Conservation (phyloP, 108 stramenopile species). For the Phaeodactylum tricornutum region DNA sequence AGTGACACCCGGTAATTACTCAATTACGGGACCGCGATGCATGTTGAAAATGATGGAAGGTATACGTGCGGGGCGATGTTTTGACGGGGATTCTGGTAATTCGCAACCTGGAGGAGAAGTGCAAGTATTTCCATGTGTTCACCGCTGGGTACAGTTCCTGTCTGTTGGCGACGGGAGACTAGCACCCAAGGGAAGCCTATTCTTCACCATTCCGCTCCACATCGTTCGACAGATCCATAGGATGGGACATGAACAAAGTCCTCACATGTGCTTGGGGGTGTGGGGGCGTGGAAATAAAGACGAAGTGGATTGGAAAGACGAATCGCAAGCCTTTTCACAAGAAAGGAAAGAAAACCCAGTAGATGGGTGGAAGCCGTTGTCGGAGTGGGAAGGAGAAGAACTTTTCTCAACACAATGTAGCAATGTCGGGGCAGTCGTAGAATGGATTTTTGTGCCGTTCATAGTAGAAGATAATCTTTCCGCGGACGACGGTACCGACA, state of each 20-base stretch:
- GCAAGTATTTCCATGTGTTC: slow-evolving; percentile 67
- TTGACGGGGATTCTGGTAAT: slow-evolving; percentile 56
- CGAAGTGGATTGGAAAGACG: slow-evolving; percentile 46
- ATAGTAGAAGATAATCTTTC: slow-evolving; percentile 74
- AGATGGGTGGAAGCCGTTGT: slow-evolving; percentile 21
- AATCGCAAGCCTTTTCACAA: slow-evolving; percentile 8
- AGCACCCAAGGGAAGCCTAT: slow-evolving; percentile 49
- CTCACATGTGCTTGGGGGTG: slow-evolving; percentile 68
- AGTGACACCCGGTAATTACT: slow-evolving; percentile 51
- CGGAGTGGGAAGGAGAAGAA: slow-evolving; percentile 39
- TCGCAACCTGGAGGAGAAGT: slow-evolving; percentile 51
- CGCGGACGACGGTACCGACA: too few relatives aligned
- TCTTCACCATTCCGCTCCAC: slow-evolving; percentile 51
- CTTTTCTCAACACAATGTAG: slow-evolving; percentile 64
- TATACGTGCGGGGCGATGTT: slow-evolving; percentile 65
- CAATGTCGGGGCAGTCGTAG: slow-evolving; percentile 59
- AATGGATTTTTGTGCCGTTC: slow-evolving; percentile 73
- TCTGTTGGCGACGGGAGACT: slow-evolving; percentile 73
- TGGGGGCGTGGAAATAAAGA: slow-evolving; percentile 50
- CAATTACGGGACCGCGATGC: slow-evolving; percentile 66
- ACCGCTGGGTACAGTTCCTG: slow-evolving; percentile 78
- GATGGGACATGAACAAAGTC: slow-evolving; percentile 31
- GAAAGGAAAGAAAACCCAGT: slow-evolving; percentile 20
- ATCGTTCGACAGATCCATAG: slow-evolving; percentile 32
- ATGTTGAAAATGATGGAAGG: too few relatives aligned